A percentile compares a stretch with the other conserved stretches of the same genome.
Conservation (phyloP, 2,329 filamentous ascomycete species). For the Phymatotrichopsis omnivora region DNA sequence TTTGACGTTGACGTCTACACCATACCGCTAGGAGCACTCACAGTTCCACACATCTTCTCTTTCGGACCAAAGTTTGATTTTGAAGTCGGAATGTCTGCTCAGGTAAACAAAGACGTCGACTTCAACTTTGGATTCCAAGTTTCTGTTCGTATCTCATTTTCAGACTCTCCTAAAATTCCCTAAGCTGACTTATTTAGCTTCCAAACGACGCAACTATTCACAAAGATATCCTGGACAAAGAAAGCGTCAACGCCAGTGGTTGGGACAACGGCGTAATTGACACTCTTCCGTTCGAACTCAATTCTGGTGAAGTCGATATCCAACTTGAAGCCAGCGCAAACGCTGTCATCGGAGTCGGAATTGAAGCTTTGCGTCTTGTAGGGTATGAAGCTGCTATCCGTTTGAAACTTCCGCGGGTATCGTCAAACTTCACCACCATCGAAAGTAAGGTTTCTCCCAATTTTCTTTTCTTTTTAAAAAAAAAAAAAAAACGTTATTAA, state of each 20-base stretch:
- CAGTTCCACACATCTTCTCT: conserved; percentile 25
- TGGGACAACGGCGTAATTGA: conserved; percentile 10
- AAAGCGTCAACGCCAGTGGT: conserved; percentile 3
- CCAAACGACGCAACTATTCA: conserved; percentile 11
- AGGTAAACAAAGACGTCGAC: conserved; percentile 8
- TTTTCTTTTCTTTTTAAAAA: too few species aligned
- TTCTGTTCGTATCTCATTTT: not conserved
- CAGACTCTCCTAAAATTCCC: not conserved
- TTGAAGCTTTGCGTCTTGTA: not conserved
- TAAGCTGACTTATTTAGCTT: not conserved
- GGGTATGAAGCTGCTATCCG: conserved; percentile 14
- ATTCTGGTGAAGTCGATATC: conserved; percentile 8
- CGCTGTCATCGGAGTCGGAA: conserved; percentile 7
- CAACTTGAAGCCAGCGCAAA: conserved; percentile 5
- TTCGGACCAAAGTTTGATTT: conserved; percentile 27
- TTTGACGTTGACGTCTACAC: conserved; percentile 5
- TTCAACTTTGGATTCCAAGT: conserved; percentile 14
- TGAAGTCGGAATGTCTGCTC: conserved; percentile 18
- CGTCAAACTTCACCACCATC: conserved; percentile 3
- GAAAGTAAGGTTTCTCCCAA: too few species aligned
- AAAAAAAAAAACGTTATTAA: too few species aligned
- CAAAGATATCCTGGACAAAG: conserved; percentile 8
- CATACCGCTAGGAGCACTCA: conserved; percentile 16
- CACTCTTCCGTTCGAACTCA: conserved; percentile 13
- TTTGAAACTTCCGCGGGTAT: conserved; percentile 5